Base-by-base conservation (phyloP, 805 yeast species). In the Cephaloascus albidus region DNA sequence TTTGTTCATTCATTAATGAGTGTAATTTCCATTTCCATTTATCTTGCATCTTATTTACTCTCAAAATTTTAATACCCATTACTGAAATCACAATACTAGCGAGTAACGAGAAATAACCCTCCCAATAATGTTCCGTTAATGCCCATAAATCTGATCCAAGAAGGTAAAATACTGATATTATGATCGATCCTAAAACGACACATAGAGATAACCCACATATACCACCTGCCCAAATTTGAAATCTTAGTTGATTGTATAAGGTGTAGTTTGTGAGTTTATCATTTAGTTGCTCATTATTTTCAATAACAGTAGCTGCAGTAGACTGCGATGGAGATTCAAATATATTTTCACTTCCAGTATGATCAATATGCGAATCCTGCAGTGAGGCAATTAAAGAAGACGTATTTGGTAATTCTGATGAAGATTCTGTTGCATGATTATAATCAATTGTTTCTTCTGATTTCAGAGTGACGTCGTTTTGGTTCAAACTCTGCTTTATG, bases 141-240 rank as follows among this genome's bases (percentile, higher is more conserved):
- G 89, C 75, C 96, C 96, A 88, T 39, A 85, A 62, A 60, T 88
- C 94, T 19, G 80, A 76, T 14, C 96, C 96, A 23, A 89, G 61
- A 35, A 78, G 54, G 51, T 87, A 86, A 57, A 88, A 88, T 3
- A 79, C 65, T 10, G 70, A 60, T 26, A 88, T 76, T 53, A 88
- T 83, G 0, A 75, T 56, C 3, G 80, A 75, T 3, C 97, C 97
- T 27, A 88, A 72, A 3, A 82, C 41, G 41, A 84, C 54, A 52
- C 96, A 87, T 1, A 85, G 59, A 0, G 72, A 47, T 16, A 88
- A 61, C 0, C 97, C 97, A 3, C 74, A 48, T 1, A 76, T 49
- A 10, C 95, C 90, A 2, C 97, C 97, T 1, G 77, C 54, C 83
- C 95, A 81, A 4, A 88, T 85, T 52, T 88, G 96, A 4, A 76